Evolutionary conservation across 441 rosid genomes (phyloP), one percentile per base, ranked within the genome.

Genomic region (Pelargonium citronellum): DNA sequence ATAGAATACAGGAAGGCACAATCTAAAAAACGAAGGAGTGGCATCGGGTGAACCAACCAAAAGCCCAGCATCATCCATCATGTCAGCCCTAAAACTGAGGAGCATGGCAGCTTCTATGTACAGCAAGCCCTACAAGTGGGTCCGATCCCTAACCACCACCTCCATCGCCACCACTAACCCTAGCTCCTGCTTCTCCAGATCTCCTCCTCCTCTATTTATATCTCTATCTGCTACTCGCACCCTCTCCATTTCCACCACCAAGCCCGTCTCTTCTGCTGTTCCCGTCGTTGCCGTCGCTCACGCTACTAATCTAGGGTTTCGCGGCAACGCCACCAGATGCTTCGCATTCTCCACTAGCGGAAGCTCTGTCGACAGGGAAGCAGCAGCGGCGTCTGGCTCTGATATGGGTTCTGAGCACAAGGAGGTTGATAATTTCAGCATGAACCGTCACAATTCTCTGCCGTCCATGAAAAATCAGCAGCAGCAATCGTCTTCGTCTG

Each of bases 361-460:
- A 34, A 34, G 39, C 39, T 34, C 39, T 4, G 39, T 16, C 17
- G 19, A 51, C 58, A 51, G 58, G 58, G 58, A 51, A 51, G 53
- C n/a, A 47, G 53, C 12, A 47, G n/a, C 53, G 7, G 17, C 58
- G 53, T 34, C 72, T 19, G 78, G 73, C 57, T 65, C 69, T 46
- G 87, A 81, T 71, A 87, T 90, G 96, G 87, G 78, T 20, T 69
- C 84, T 66, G 85, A 81, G 53, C 73, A 78, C 46, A 67, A 16
- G 55, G 75, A 79, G 70, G 66, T 69, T 63, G 77, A 72, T 51
- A 76, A 70, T 17, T 13, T 2, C 19, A n/a, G 12, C 30, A 41
- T 65, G 27, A 39, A 15, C 58, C 64, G 73, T 16, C 73, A 11
- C 49, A 46, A 43, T 37, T 72, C 64, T 12, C 62, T 87, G 17